Conservation (phyloP, 331 rosid genomes). For the Phaseolus coccineus region DNA sequence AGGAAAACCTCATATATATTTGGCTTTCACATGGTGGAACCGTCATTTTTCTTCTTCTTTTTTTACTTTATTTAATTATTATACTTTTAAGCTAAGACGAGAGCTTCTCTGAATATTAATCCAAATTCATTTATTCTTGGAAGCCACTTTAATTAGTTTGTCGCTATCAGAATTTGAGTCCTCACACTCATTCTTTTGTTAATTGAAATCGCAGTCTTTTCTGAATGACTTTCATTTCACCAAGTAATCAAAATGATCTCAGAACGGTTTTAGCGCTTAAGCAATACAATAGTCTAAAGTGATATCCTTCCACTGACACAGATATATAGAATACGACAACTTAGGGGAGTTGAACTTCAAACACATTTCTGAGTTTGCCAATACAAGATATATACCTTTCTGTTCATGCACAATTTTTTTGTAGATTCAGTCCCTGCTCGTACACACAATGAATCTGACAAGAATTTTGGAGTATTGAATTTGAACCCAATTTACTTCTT, state of each 20-base stretch:
- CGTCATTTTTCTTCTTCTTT: conserved; percentile 25
- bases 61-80: conserved; percentile 29
- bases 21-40: conserved; percentile 44
- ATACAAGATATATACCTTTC: conserved; percentile 44
- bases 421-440: no score
- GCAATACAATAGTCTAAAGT: conserved; percentile 62
- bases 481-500: background rate
- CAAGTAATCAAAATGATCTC: conserved; percentile 44
- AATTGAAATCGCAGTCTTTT: conserved; percentile 33
- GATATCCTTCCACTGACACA: conserved; percentile 54
- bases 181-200: conserved; percentile 46
- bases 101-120: conserved; percentile 28
- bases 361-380: background rate
- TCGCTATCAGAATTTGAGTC: conserved; percentile 54
- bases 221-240: conserved; percentile 58
- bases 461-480: conserved; percentile 5
- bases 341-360: background rate
- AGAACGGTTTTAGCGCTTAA: conserved; percentile 81
- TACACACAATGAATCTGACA: conserved; percentile 33
- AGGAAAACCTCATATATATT: background rate
- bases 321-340: conserved; percentile 44
- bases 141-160: conserved; percentile 68
- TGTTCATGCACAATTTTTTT: background rate
- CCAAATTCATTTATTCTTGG: conserved; percentile 57
- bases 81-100: conserved; percentile 77